Conservation (phyloP, 805 yeast genomes). For the Candida nanaspora region DNA sequence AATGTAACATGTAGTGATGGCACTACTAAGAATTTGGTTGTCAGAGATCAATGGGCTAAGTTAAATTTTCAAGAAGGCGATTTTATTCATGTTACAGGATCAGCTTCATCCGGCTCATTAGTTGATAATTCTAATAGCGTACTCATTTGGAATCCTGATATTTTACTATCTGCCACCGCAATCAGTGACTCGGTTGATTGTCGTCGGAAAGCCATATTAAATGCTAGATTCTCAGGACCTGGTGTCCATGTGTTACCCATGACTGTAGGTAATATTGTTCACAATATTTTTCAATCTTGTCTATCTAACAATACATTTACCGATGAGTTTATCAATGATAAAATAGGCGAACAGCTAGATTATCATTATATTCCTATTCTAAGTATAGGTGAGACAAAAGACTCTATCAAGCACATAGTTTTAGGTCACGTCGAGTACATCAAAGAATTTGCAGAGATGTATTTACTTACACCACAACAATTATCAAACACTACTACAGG, state of each 20-base stretch:
- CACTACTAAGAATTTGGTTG: slow-evolving; percentile 32
- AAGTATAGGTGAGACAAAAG: slow-evolving; percentile 44
- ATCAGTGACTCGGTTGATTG: slow-evolving; percentile 74
- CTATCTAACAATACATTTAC: slow-evolving; percentile 31
- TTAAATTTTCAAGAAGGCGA: slow-evolving; percentile 44
- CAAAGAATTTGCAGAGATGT: slow-evolving; percentile 44
- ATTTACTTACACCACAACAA: slow-evolving; percentile 16
- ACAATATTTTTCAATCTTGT: slow-evolving; percentile 63
- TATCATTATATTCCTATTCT: slow-evolving; percentile 33
- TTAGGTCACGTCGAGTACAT: slow-evolving; percentile 44
- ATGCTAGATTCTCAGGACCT: slow-evolving; percentile 47
- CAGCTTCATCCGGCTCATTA: slow-evolving; percentile 25
- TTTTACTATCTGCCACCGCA: slow-evolving; percentile 71
- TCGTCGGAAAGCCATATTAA: slow-evolving; percentile 60
- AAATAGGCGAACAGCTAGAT: slow-evolving; percentile 24
- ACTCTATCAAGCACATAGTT: slow-evolving; percentile 36
- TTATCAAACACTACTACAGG: no score
- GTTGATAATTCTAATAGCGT: slow-evolving; percentile 53
- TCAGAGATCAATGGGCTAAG: slow-evolving; percentile 56
- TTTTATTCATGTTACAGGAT: slow-evolving; percentile 55
- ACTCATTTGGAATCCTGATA: slow-evolving; percentile 81
- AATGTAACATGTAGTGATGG: slow-evolving; percentile 38
- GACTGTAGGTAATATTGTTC: slow-evolving; percentile 78
- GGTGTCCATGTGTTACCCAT: slow-evolving; percentile 61
- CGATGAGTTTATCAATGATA: slow-evolving; percentile 27